Evolutionary conservation across 2,329 filamentous ascomycete species (phyloP).

Genomic region (Orbilia quercus): DNA sequence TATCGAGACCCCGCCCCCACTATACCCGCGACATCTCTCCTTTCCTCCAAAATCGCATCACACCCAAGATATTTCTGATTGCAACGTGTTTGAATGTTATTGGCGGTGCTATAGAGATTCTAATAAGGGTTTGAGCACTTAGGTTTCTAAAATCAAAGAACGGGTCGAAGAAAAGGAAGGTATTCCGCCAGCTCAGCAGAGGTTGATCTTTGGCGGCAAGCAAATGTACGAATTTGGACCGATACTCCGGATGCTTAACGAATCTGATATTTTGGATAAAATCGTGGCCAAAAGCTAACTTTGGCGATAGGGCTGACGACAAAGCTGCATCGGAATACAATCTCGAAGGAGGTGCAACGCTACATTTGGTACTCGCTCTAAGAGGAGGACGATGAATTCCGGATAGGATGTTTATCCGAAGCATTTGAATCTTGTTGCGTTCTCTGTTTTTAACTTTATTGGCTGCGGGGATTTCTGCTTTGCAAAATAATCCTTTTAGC

Average conservation of each 20-base stretch:
- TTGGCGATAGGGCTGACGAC: conserved; percentile 80
- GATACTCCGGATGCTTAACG: neutral
- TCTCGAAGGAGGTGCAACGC: conserved; percentile 88
- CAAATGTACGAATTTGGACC: conserved; percentile 80
- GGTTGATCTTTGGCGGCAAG: conserved; percentile 95
- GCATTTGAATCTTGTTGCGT: too few species aligned
- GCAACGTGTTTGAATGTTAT: too few species aligned
- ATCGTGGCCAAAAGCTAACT: neutral
- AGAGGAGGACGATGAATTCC: conserved; percentile 73
- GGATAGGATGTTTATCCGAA: neutral
- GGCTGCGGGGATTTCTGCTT: neutral
- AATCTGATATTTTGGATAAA: neutral
- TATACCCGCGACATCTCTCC: conserved; percentile 4
- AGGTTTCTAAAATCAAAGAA: conserved; percentile 98
- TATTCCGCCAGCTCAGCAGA: conserved; percentile 95
- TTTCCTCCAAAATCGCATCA: too few species aligned
- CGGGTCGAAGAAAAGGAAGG: conserved; percentile 99
- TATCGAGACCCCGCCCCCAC: conserved; percentile 38
- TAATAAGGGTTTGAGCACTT: conserved; percentile 2
- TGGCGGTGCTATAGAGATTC: neutral
- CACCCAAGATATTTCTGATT: too few species aligned
- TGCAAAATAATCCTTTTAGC: too few species aligned
- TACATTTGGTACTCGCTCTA: conserved; percentile 94
- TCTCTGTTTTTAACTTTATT: neutral
- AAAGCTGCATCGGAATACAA: conserved; percentile 91